Evolutionary conservation across 2,329 filamentous ascomycete species (phyloP).

Genomic region (Byssothecium circinans): DNA sequence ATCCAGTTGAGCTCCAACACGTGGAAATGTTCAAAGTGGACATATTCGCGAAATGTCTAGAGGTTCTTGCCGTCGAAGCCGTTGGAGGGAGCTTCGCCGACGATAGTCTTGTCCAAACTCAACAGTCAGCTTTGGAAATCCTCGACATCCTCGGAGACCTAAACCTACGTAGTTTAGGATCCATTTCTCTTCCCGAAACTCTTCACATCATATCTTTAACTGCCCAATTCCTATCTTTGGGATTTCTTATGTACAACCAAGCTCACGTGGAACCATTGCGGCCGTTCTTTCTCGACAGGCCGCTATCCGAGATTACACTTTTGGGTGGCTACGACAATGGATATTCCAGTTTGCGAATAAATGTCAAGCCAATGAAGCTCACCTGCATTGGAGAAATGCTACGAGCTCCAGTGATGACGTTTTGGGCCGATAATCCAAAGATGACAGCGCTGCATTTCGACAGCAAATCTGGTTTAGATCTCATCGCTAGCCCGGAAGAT

Average conservation of each 20-base stretch:
- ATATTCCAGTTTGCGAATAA: neutral
- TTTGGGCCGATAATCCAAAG: neutral
- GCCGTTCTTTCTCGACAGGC: constrained; percentile 5
- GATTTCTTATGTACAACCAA: constrained; percentile 8
- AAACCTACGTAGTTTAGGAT: no score
- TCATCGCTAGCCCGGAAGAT: neutral
- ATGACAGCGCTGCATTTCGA: neutral
- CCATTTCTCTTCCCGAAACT: neutral
- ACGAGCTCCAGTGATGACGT: constrained; percentile 1
- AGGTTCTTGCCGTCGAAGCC: no score
- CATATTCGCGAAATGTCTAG: no score
- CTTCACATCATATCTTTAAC: constrained; percentile 2
- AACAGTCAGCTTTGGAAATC: no score
- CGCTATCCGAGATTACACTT: constrained; percentile 1
- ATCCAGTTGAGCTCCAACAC: no score
- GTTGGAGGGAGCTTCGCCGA: no score
- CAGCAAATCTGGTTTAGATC: neutral
- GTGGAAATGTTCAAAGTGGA: no score
- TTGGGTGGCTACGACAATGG: neutral
- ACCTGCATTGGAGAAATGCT: constrained; percentile 9
- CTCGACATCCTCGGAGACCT: no score
- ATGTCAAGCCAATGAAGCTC: neutral
- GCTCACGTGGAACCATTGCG: constrained; percentile 6
- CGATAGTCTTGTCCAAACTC: no score
- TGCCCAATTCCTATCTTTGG: constrained; percentile 3